A percentile compares a stretch with the other conserved stretches of the same genome.
Conservation (phyloP, 116 monocot species). For the Dioscorea cayenensis region DNA sequence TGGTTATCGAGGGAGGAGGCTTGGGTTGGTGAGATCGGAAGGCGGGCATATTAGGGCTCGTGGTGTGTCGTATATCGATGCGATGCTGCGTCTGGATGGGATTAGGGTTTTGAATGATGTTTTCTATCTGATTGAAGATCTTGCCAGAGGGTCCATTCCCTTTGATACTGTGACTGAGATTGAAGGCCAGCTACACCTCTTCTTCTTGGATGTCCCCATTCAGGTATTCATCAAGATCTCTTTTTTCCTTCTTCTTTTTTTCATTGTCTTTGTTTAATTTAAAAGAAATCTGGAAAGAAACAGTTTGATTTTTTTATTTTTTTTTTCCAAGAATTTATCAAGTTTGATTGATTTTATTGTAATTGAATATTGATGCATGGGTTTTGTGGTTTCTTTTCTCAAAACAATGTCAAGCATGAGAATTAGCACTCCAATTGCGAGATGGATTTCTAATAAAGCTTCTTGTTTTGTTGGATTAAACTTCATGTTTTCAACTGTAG, state of each 20-base stretch:
- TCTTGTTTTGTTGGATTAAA: no score
- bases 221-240: constrained; percentile 24
- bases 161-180: constrained; percentile 71
- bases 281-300: no score
- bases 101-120: constrained; percentile 47
- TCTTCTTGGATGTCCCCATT: constrained; percentile 59
- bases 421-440: no score
- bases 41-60: constrained; percentile 52
- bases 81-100: constrained; percentile 48
- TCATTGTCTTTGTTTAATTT: background rate
- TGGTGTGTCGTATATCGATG: constrained; percentile 67
- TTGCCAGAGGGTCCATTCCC: constrained; percentile 48
- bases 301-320: no score
- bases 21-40: constrained; percentile 41
- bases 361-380: no score
- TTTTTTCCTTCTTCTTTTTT: background rate
- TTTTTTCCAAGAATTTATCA: no score
- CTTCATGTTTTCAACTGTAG: no score
- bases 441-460: no score
- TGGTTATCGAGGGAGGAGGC: constrained; percentile 45
- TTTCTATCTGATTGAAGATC: constrained; percentile 69
- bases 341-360: no score
- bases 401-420: no score
- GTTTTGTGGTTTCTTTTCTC: no score
- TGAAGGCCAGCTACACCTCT: constrained; percentile 36